Conservation (phyloP, 176 grass and related monocot species). For the Poa annua region DNA sequence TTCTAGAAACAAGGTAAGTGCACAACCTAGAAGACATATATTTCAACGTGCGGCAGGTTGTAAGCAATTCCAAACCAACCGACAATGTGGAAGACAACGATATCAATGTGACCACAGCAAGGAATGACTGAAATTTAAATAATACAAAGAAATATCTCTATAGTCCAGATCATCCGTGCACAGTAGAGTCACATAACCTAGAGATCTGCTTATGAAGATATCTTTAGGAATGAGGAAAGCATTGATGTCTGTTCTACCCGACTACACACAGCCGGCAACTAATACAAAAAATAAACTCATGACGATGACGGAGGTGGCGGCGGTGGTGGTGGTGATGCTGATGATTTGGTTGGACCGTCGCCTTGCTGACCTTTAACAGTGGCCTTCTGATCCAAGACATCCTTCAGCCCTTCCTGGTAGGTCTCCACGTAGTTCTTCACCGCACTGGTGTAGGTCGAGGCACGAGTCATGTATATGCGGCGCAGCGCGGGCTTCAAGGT, state of each 20-base stretch:
- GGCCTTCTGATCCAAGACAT: constrained; percentile 40
- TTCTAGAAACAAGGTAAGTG: not conserved
- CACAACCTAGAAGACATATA: not conserved
- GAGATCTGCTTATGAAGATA: not conserved
- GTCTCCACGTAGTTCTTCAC: constrained; percentile 43
- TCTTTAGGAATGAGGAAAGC: not conserved
- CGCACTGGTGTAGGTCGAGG: constrained; percentile 40
- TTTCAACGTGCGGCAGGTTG: not conserved
- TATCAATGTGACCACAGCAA: not conserved
- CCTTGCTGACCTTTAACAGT: not conserved
- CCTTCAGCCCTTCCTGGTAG: constrained; percentile 46
- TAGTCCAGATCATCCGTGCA: not conserved
- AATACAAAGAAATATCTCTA: not conserved
- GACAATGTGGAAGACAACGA: not conserved
- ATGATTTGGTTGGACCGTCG: not conserved
- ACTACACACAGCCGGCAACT: not conserved
- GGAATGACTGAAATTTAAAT: not conserved
- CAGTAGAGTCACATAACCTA: not conserved
- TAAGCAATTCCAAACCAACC: not conserved
- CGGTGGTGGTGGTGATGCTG: not conserved
- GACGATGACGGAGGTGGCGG: not conserved
- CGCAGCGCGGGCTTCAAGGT: constrained; percentile 32
- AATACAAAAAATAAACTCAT: not conserved
- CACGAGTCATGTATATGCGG: constrained; percentile 38
- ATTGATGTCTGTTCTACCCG: not conserved